Conservation (phyloP, 225 moss, liverwort and hornwort species). For the Bryoerythrophyllum caledonicum region DNA sequence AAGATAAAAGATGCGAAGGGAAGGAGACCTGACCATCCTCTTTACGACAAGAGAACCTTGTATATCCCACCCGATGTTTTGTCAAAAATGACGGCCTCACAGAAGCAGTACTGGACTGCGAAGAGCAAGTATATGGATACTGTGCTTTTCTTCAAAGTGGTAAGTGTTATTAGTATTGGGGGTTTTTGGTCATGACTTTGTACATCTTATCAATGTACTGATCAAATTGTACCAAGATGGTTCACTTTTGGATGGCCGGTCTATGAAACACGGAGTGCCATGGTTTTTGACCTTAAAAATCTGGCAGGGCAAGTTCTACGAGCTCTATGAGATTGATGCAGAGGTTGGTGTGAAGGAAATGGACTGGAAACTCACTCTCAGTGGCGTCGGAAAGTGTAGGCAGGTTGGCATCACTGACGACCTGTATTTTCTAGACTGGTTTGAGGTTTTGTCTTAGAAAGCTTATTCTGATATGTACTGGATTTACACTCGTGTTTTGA, state of each 20-base stretch:
- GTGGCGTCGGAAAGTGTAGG: conserved; percentile 94
- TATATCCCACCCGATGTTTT: conserved; percentile 68
- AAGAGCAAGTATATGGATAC: conserved; percentile 93
- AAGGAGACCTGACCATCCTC: conserved; percentile 76
- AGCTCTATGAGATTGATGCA: conserved; percentile 93
- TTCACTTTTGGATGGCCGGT: neutral
- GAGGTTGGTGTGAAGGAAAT: conserved; percentile 93
- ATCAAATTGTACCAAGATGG: neutral
- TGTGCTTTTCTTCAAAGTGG: conserved; percentile 92
- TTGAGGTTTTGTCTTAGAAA: conserved; percentile 7
- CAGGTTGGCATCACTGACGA: conserved; percentile 53
- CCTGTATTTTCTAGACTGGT: neutral
- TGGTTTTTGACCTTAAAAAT: conserved; percentile 2
- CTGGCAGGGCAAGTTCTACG: conserved; percentile 86
- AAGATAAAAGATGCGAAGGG: conserved; percentile 72
- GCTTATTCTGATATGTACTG: neutral
- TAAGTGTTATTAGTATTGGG: conserved; percentile 20
- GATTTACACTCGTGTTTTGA: conserved; percentile 4
- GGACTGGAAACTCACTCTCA: conserved; percentile 90
- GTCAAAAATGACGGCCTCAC: conserved; percentile 78
- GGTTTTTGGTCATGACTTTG: neutral
- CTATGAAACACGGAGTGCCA: neutral
- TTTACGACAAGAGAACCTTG: conserved; percentile 77
- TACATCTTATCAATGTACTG: neutral
- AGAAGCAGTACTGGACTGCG: conserved; percentile 82